Evolutionary conservation across 2,329 filamentous ascomycete genomes (phyloP), one percentile per base, ranked within the genome.

Genomic region (Mollisiaceae sp.): DNA sequence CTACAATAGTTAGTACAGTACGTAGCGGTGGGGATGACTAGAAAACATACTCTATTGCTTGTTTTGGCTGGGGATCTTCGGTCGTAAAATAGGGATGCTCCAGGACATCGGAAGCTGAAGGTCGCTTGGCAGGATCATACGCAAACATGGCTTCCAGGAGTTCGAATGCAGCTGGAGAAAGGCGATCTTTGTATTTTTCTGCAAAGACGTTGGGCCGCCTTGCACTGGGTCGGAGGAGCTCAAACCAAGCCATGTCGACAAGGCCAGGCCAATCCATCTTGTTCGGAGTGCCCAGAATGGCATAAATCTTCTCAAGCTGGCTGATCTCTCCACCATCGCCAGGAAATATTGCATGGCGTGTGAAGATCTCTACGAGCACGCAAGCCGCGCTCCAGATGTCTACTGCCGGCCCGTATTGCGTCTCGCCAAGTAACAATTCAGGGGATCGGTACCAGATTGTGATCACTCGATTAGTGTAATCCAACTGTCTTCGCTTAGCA

Each of bases 341-440:
- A 0, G 95, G 93, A 76, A 99, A 99, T 67, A 98, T 95, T 68
- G 95, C 93, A 72, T 93, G 91, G 43, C 91, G 88, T 1, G 93
- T 97, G 77, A 99, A 98, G 67, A 99, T 97, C 77, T 99, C 95
- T 56, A 97, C 89, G 76, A 98, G 90, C 1, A 99, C 95, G 75
- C 95, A 99, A 1, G 94, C 95, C 1, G 95, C 95, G 75, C 93
- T 97, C 95, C 95, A 99, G 41, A 99, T 91, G 75, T 97, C 94
- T 15, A 97, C 93, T 1, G 92, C 92, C 0, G 92, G 91, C 4
- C 91, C 93, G 75, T 97, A 97, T 72, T 92, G 88, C 5, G 94
- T 97, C 78, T 97, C 93, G 8, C 94, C 94, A 0, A 97, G 85
- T 0, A 97, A 82, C n/a, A 97, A 84, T 77, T 97, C 94, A 0